These are phyloP conservation scores for Leishmania arabica DNA, from an alignment of 208 protist genomes.

Conservation along the genomic window DNA sequence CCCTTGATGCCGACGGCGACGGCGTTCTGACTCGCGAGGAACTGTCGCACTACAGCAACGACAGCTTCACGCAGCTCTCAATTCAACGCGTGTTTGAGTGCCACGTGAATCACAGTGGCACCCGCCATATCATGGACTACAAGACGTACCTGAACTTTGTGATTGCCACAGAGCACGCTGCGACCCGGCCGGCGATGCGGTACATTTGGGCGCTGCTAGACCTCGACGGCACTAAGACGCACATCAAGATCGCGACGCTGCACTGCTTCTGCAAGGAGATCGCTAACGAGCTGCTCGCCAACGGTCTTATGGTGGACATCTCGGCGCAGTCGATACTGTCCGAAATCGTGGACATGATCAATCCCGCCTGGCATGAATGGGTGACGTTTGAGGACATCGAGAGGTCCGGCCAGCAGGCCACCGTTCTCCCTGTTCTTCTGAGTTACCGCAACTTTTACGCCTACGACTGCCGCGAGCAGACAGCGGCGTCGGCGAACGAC, in stretches of 20 bases:
- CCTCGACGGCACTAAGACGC: slow-evolving; percentile 60
- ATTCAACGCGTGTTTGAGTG: slow-evolving; percentile 91
- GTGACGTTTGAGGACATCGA: slow-evolving; percentile 83
- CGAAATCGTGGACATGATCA: slow-evolving; percentile 93
- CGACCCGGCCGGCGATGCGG: slow-evolving; percentile 73
- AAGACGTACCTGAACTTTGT: slow-evolving; percentile 94
- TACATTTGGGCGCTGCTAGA: slow-evolving; percentile 91
- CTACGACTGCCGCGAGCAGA: slow-evolving; percentile 91
- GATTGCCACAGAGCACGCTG: slow-evolving; percentile 87
- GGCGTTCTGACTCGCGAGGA: slow-evolving; percentile 84
- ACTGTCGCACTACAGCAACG: slow-evolving; percentile 79
- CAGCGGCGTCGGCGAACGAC: slow-evolving; percentile 74
- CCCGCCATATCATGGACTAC: slow-evolving; percentile 89
- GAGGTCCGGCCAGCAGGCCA: slow-evolving; percentile 78
- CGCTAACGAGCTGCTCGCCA: slow-evolving; percentile 62
- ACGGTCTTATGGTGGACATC: slow-evolving; percentile 83
- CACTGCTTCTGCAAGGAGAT: slow-evolving; percentile 90
- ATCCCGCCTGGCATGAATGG: slow-evolving; percentile 83
- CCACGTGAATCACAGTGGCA: slow-evolving; percentile 77
- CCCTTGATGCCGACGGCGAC: slow-evolving; percentile 83
- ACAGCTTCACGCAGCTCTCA: slow-evolving; percentile 80
- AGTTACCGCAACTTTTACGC: slow-evolving; percentile 89
- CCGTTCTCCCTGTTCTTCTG: slow-evolving; percentile 82
- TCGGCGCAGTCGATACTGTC: slow-evolving; percentile 81
- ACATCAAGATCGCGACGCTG: slow-evolving; percentile 67